Base-by-base conservation (phyloP, 306 rosid species). In the Begonia masoniana region DNA sequence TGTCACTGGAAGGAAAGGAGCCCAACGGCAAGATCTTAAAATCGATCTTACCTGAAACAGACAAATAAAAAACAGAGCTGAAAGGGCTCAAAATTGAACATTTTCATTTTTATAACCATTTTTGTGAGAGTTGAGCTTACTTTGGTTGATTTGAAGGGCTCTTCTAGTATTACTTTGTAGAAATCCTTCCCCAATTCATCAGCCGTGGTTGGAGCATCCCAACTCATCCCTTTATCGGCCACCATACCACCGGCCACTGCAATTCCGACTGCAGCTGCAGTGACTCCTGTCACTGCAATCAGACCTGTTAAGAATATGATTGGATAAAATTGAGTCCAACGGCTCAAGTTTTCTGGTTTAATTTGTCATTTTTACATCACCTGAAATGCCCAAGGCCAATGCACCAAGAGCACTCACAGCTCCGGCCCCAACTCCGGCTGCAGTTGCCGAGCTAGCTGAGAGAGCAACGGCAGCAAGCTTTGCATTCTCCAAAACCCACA, bases 401-500 rank as follows among this genome's bases (percentile, higher is more conserved):
- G 97, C 94, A 36, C 97, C 97, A 41, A 78, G 51, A 47, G 94
- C 82, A 1, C 94, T 91, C 6, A 83, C 67, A 3, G 97, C 77
- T 51, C 97, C 97, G 0, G 88, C 83, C 0, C 94, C 82, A 54
- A 85, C 82, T 60, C 96, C 97, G 5, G 87, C 85, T 17, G 94
- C 96, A 2, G 92, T 78, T 43, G 94, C 97, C 36, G 96, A 54
- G 54, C 84, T 73, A 6, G 94, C 88, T 13, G 94, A 81, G 52
- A 91, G 55, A 49, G 94, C 80, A 65, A 72, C 82, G 5, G 91
- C 94, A 1, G 94, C 96, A 62, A 83, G 74, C 59, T 85, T 94
- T 61, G 97, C 97, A 75, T 76, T 60, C 73, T 91, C 96, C 88
- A 91, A 52, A 69, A 85, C 96, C 97, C 97, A 85, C 58, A 82